Base-by-base conservation (phyloP, 257 asterid species). In the Solanum rostratum region DNA sequence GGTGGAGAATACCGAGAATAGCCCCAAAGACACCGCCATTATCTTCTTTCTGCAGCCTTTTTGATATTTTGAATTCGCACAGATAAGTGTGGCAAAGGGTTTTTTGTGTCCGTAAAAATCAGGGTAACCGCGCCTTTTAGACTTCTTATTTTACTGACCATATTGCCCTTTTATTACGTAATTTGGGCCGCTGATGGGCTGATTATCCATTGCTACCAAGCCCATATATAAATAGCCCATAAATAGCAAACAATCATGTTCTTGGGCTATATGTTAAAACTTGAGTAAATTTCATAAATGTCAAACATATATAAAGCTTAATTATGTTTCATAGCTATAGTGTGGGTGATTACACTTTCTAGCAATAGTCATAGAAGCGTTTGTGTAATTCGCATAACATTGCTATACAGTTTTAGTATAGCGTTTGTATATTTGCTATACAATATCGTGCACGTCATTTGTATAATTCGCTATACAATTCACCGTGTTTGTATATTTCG, bases 1-100 rank as follows among this genome's bases (percentile, higher is more conserved):
- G 4, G 93, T 83, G 20, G 89, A 79, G 82, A 93, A 81, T 49
- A 80, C 87, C 29, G 92, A 85, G 65, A 88, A 88, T 27, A 81
- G 88, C 53, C 92, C 89, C 81, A 91, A 14, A 12, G 93, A 90
- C 24, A 93, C 41, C 80, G 98, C 93, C 98, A 94, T 94, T 86
- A 82, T 63, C 85, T 10, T 14, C 37, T 66, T 57, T 43, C n/a
- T 2, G 84, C n/a, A 30, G 30, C 18, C 66, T 80, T 55, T 1
- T 37, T 18, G 18, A 11, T 14, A 41, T 46, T 78, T 83, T 55
- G 18, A 52, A 85, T 24, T 59, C 4, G 57, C 24, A 57, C 49
- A 83, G 93, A 91, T 87, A 90, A 90, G 91, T 73, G 70, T 57
- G 85, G 85, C 62, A 14, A 82, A 85, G 90, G 91, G 86, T 86